Evolutionary conservation across 228 moss, liverwort and hornwort species (phyloP).

Genomic region (Sphagnum magellanicum): DNA sequence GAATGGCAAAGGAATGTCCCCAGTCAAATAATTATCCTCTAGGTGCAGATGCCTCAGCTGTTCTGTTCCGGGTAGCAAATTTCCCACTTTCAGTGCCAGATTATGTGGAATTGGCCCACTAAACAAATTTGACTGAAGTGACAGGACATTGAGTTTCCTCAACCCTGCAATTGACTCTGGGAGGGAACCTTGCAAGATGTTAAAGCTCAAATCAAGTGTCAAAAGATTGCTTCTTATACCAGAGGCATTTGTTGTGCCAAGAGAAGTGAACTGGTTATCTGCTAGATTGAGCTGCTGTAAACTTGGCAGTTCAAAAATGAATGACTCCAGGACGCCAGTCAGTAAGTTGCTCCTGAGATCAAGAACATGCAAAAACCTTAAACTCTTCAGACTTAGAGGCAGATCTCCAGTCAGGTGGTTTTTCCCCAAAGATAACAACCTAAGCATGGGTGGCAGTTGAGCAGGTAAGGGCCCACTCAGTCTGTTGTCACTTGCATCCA

Average conservation of each 20-base stretch:
- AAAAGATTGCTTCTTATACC: constrained; percentile 26
- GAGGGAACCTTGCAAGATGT: constrained; percentile 30
- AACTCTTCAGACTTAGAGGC: constrained; percentile 26
- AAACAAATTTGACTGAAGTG: constrained; percentile 48
- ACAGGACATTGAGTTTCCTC: constrained; percentile 36
- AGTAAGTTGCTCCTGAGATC: constrained; percentile 42
- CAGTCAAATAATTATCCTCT: constrained; percentile 47
- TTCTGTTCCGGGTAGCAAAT: constrained; percentile 13
- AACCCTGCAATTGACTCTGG: constrained; percentile 31
- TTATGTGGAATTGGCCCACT: constrained; percentile 38
- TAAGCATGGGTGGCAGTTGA: constrained; percentile 15
- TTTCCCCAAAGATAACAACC: constrained; percentile 20
- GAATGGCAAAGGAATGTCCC: constrained; percentile 43
- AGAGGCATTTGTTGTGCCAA: constrained; percentile 13
- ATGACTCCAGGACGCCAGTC: constrained; percentile 26
- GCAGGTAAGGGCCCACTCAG: constrained; percentile 19
- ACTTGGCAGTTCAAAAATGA: constrained; percentile 31
- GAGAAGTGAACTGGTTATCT: constrained; percentile 26
- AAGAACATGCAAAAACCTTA: constrained; percentile 37
- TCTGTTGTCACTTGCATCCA: constrained; percentile 51
- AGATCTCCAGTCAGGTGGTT: constrained; percentile 43
- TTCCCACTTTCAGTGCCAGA: constrained; percentile 42
- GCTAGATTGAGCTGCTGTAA: constrained; percentile 54
- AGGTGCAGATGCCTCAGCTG: constrained; percentile 45
- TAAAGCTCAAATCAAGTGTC: constrained; percentile 53